Evolutionary conservation across 164 flowering plant genomes (phyloP), one percentile per base, ranked within the genome.

Genomic region (Magnolia sinica): DNA sequence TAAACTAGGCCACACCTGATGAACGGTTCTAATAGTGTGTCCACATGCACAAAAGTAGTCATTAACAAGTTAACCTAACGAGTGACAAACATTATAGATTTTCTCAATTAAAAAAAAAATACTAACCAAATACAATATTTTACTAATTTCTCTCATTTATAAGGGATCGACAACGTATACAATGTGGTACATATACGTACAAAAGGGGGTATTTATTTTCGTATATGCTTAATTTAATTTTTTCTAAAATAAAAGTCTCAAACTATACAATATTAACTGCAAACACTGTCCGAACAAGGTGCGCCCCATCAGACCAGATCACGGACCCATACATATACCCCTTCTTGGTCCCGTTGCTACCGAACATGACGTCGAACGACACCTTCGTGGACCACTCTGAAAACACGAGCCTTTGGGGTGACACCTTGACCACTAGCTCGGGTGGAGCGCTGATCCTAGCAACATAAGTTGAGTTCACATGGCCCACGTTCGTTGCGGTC

Each of bases 241-340:
- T 64, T 8, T 16, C 67, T 20, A 18, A 64, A 64, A 64, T 20
- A 8, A 18, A 20, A 3, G 18, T 64, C 9, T 8, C 67, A 64
- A 64, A 64, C 82, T 77, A 87, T 24, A 82, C 81, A 71, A 93
- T 85, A 80, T 93, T 90, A 7, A 89, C 92, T 0, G 88, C 88
- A 82, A 87, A 90, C n/a, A 87, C 86, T 0, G 86, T 69, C 1
- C 90, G 89, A 50, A 90, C 94, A 19, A 70, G 64, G 76, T 93
- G 95, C 20, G 58, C 50, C 0, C 86, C 88, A 83, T 90, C 91
- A 50, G 82, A 81, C 95, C 96, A 93, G 50, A 86, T 87, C 11
- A 93, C 29, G 10, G 84, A 79, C 20, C 98, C 98, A 79, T 82
- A 93, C 11, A 84, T 83, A 81, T 93, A 91, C 5, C 92, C 93